A percentile compares a stretch with the other conserved stretches of the same genome.
phyloP scores from a whole-genome alignment of 768 basidiomycete genomes.

The Suillus weaverae region DNA sequence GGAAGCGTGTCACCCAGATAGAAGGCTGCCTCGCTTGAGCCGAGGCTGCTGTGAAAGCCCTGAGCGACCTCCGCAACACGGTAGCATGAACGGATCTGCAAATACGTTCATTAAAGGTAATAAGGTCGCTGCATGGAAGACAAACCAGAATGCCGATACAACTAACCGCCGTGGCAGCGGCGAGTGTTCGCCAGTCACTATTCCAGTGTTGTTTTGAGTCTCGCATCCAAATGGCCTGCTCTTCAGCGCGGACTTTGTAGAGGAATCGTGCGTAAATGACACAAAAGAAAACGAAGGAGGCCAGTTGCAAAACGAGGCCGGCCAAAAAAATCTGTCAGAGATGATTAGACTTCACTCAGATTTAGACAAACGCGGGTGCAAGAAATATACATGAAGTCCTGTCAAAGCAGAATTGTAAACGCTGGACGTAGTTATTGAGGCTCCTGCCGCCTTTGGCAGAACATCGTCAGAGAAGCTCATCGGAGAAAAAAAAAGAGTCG shows the following conservation, averaged over 20 bases:
- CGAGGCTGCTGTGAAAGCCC: slow-evolving; percentile 60
- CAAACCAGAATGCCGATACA: slow-evolving; percentile 64
- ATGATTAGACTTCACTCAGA: slow-evolving; percentile 2
- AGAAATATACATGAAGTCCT: slow-evolving; percentile 38
- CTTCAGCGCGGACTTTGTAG: slow-evolving; percentile 43
- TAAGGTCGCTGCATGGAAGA: slow-evolving; percentile 8
- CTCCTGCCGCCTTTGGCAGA: slow-evolving; percentile 45
- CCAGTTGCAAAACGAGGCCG: slow-evolving; percentile 55
- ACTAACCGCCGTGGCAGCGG: slow-evolving; percentile 49
- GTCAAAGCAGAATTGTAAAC: slow-evolving; percentile 26
- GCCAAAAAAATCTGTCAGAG: slow-evolving; percentile 52
- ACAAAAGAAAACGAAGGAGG: slow-evolving; percentile 53
- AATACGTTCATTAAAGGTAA: not conserved
- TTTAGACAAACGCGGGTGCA: not conserved
- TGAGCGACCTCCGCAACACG: slow-evolving; percentile 59
- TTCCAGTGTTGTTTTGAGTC: slow-evolving; percentile 45
- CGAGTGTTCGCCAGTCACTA: slow-evolving; percentile 58
- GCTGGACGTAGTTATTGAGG: slow-evolving; percentile 44
- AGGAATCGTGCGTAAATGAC: slow-evolving; percentile 48
- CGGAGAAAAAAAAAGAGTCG: not conserved
- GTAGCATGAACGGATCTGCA: slow-evolving; percentile 64
- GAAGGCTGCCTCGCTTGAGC: slow-evolving; percentile 60
- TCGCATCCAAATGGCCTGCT: slow-evolving; percentile 41
- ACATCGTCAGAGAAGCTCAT: not conserved
- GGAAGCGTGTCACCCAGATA: slow-evolving; percentile 70